Percentiles rank a stretch among this genome's conserved stretches.
phyloP scores from a whole-genome alignment of 352 stramenopile genomes.

The Globisporangium radiosum region DNA sequence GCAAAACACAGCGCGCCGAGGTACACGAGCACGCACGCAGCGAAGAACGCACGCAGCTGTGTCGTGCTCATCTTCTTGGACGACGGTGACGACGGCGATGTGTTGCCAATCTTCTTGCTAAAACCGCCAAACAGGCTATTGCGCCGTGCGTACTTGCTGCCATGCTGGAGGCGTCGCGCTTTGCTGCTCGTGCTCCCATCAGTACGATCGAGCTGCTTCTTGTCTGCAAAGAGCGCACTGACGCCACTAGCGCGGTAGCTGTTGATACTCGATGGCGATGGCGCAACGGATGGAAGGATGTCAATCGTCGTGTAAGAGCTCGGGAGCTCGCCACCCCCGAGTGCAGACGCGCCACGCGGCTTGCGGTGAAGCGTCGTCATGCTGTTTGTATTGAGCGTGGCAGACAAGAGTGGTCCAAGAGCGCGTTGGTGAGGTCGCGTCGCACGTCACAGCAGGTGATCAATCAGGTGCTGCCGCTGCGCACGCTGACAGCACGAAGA shows the following conservation, averaged over 20 bases:
- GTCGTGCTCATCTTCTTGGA: slow-evolving; percentile 13
- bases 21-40: slow-evolving; percentile 16
- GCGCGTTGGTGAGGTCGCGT: no score
- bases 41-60: slow-evolving; percentile 14
- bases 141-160: slow-evolving; percentile 7
- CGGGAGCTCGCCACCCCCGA: neutral
- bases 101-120: neutral
- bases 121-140: neutral
- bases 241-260: neutral
- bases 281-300: slow-evolving; percentile 3
- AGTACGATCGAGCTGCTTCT: neutral
- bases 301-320: slow-evolving; percentile 10
- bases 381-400: neutral
- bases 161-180: neutral
- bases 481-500: no score
- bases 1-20: slow-evolving; percentile 12
- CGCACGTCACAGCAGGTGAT: no score
- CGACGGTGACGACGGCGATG: neutral
- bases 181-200: slow-evolving; percentile 5
- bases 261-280: neutral
- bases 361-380: slow-evolving; percentile 13
- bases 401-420: no score
- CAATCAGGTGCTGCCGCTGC: no score
- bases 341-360: slow-evolving; percentile 1
- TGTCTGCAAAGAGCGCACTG: neutral